Evolutionary conservation across 1,139 yeast genomes (phyloP).

Genomic region (Debaryomyces fabryi): DNA sequence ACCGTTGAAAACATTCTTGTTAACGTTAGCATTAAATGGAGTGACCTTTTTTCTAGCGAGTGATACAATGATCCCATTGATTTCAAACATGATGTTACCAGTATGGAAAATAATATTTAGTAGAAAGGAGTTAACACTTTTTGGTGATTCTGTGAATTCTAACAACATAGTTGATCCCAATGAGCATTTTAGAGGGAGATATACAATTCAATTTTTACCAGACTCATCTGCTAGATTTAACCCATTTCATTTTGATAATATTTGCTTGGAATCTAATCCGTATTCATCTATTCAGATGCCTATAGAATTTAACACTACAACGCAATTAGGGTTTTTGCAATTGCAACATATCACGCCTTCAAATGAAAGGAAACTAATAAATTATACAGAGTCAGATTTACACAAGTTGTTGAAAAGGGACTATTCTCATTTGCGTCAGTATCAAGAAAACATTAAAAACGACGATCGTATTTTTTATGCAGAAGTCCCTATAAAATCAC

Average conservation of each 20-base stretch:
- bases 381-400: slow-evolving; percentile 62
- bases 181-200: slow-evolving; percentile 80
- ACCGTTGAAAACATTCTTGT: slow-evolving; percentile 54
- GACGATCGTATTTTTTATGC: slow-evolving; percentile 46
- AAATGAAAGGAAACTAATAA: slow-evolving; percentile 48
- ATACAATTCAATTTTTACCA: slow-evolving; percentile 85
- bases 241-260: slow-evolving; percentile 62
- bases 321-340: slow-evolving; percentile 69
- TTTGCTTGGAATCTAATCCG: slow-evolving; percentile 54
- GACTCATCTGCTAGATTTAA: slow-evolving; percentile 87
- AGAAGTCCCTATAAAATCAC: slow-evolving; percentile 60
- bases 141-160: slow-evolving; percentile 55
- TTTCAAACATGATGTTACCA: slow-evolving; percentile 36
- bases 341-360: slow-evolving; percentile 62
- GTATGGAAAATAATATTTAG: slow-evolving; percentile 51
- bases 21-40: slow-evolving; percentile 38
- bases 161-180: slow-evolving; percentile 59
- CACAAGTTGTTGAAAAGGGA: slow-evolving; percentile 45
- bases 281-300: slow-evolving; percentile 53
- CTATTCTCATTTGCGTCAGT: slow-evolving; percentile 35
- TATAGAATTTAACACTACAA: slow-evolving; percentile 78
- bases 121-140: slow-evolving; percentile 65
- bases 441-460: slow-evolving; percentile 23
- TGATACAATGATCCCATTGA: slow-evolving; percentile 38
- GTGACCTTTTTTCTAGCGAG: slow-evolving; percentile 48